Conservation (phyloP, 2,329 filamentous ascomycete genomes). For the Chaetothyriales sp. region DNA sequence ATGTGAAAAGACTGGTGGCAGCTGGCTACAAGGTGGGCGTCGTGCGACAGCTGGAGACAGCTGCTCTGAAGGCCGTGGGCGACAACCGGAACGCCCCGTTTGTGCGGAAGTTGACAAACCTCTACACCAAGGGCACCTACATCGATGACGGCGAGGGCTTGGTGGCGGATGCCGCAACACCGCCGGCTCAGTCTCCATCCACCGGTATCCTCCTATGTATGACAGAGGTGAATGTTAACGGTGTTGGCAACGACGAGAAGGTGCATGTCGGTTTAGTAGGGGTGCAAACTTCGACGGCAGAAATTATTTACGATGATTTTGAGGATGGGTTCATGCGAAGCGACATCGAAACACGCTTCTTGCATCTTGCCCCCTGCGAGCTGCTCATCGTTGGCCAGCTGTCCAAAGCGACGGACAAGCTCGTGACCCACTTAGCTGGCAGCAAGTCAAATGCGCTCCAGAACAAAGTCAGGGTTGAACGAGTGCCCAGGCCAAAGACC, state of each 20-base stretch:
- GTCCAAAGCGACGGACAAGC: conserved; percentile 80
- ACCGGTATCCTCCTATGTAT: conserved; percentile 88
- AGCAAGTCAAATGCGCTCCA: conserved; percentile 86
- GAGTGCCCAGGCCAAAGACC: conserved; percentile 60
- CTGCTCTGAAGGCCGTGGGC: conserved; percentile 85
- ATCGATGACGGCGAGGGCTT: conserved; percentile 83
- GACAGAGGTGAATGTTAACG: conserved; percentile 69
- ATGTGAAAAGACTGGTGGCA: conserved; percentile 81
- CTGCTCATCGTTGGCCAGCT: conserved; percentile 85
- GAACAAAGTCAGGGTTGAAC: conserved; percentile 75
- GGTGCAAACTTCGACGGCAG: conserved; percentile 88
- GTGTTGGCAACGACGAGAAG: conserved; percentile 76
- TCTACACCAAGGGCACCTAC: conserved; percentile 97
- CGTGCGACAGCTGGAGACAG: conserved; percentile 86
- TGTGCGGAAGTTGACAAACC: conserved; percentile 78
- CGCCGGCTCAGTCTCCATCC: conserved; percentile 45
- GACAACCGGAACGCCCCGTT: conserved; percentile 92
- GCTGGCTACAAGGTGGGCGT: conserved; percentile 95
- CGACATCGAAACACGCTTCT: conserved; percentile 85
- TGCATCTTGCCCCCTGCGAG: conserved; percentile 93
- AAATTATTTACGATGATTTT: conserved; percentile 91
- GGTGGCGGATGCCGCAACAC: conserved; percentile 40
- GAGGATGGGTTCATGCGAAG: conserved; percentile 96
- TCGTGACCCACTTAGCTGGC: conserved; percentile 77
- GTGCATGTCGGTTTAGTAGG: conserved; percentile 85